Base-by-base conservation (phyloP, 2,329 filamentous ascomycete genomes). In the Fusarium protoensiforme region DNA sequence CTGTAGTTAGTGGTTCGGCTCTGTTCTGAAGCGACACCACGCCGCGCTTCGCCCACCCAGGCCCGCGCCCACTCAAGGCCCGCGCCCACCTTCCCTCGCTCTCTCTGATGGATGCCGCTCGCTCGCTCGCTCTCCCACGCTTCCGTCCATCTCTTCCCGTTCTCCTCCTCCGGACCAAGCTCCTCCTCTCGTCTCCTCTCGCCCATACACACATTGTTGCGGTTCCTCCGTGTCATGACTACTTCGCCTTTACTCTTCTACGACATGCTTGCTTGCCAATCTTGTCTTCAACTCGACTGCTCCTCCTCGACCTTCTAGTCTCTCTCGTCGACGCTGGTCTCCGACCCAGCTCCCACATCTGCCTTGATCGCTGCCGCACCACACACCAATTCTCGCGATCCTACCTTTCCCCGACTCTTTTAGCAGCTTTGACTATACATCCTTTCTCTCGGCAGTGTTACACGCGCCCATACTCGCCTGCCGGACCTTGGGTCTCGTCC, bases 181-280 rank as follows among this genome's bases (percentile, higher is more conserved):
- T 79, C 73, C 78, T 77, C 75, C 78, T 71, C 68, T 77, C 75
- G 78, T 82, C 79, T 72, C 68, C 68, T 74, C 68, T 57, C 58
- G 46, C 65, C 62, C 64, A 73, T 69, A 60, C 69, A 60, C 69
- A 60, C 61, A 65, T 68, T 66, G 38, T 65, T 67, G 57, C 69
- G 64, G 67, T 61, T 61, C 60, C 43, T 67, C 59, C 60, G 71
- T 78, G 68, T 62, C 73, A 75, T 77, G 67, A 72, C 68, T 73
- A 65, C 68, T 65, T 62, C 68, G 70, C 61, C 60, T 68, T 56
- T 74, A 39, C 56, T 65, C 59, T 41, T 63, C 53, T 71, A 67
- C 77, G 77, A 77, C 68, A 79, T 79, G 77, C 75, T 76, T 70
- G 73, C 65, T 73, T 75, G 75, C 65, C 75, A 78, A 76, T 69